Base-by-base conservation (phyloP, 768 basidiomycete species). In the Leucocoprinus sp. region DNA sequence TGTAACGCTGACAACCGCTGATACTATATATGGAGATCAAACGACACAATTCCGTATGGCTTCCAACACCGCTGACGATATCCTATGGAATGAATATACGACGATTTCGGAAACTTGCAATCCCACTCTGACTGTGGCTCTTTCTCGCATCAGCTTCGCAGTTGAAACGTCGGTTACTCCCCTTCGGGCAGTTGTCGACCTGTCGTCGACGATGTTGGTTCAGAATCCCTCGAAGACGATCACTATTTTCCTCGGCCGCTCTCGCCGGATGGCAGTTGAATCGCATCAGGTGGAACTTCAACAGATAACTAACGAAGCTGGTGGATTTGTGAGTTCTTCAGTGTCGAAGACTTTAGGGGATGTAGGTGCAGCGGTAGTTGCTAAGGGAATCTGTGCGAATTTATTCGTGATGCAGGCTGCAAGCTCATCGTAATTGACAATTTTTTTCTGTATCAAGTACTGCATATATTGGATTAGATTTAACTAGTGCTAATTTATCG, bases 61-160 rank as follows among this genome's bases (percentile, higher is more conserved):
- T 2, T 93, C 89, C 0, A 78, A 85, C 17, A 85, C 86, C 1
- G 90, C 90, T 1, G 93, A 97, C 60, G 78, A 81, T 55, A 52
- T 93, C 21, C 55, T 78, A 17, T 93, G 92, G 90, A 68, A 72
- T 1, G 75, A 73, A 33, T 86, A 78, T 54, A 69, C 81, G 1
- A 45, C 55, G 0, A 19, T 33, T 17, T 36, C 23, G 8, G 33
- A 41, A 17, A 19, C 8, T 9, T 40, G 39, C n/a, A 17, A 24
- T 22, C 4, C 15, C 18, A 19, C 29, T 23, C 14, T 48, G 17
- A 9, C 22, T 18, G 21, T 17, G 8, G 77, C 84, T 14, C 70
- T 86, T n/a, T 61, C 72, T 1, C 75, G 87, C 21, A 75, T 93
- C 37, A 60, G 64, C 1, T 93, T 93, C 68, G 59, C 52, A 17